These are phyloP conservation scores for Citrus reticulata DNA, from an alignment of 345 rosid genomes.

Conservation along the genomic window DNA sequence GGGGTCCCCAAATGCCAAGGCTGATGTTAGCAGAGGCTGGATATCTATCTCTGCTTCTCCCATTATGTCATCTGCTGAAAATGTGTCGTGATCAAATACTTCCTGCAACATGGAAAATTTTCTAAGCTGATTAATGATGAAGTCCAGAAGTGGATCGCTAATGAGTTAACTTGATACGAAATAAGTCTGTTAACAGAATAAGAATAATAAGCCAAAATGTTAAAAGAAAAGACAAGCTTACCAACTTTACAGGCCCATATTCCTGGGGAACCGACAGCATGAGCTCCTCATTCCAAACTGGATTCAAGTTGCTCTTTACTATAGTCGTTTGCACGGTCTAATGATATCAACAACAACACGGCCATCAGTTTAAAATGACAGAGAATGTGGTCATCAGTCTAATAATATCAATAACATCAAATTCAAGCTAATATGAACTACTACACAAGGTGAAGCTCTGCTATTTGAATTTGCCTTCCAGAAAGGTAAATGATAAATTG, in stretches of 20 bases:
- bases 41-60: constrained; percentile 94
- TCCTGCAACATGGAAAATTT: constrained; percentile 39
- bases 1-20: constrained; percentile 92
- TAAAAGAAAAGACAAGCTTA: constrained; percentile 18
- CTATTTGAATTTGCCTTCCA: background rate
- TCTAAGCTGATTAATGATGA: background rate
- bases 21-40: constrained; percentile 85
- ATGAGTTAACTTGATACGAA: background rate
- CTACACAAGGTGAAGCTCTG: background rate
- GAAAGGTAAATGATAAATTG: background rate
- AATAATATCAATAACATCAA: background rate
- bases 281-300: constrained; percentile 80
- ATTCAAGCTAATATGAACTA: background rate
- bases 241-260: constrained; percentile 63
- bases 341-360: constrained; percentile 4
- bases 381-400: background rate
- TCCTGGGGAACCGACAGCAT: constrained; percentile 72
- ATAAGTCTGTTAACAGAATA: background rate
- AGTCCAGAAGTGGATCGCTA: no score
- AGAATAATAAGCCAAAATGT: background rate
- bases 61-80: constrained; percentile 98
- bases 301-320: constrained; percentile 66
- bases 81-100: constrained; percentile 83
- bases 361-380: background rate
- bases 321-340: constrained; percentile 58